These are phyloP conservation scores for Diplodia seriata DNA, from an alignment of 2,329 filamentous ascomycete genomes.

Conservation along the genomic window DNA sequence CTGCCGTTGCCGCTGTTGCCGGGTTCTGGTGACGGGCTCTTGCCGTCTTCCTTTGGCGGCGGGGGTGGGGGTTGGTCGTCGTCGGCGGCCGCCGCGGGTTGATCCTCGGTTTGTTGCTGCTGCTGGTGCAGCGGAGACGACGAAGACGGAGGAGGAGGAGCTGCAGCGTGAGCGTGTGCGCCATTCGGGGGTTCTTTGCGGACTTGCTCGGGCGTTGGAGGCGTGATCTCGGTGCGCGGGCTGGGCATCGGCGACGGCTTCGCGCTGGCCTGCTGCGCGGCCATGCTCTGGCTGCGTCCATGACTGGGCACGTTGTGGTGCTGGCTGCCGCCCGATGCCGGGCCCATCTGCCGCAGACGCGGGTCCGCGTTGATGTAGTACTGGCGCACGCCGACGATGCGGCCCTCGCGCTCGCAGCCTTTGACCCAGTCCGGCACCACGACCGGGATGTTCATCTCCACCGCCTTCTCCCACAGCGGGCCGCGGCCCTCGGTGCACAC, in stretches of 20 bases:
- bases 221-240: slow-evolving; percentile 58
- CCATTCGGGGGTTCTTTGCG: slow-evolving; percentile 36
- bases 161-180: slow-evolving; percentile 36
- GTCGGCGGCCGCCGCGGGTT: background rate
- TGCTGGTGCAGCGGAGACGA: background rate
- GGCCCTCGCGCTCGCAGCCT: slow-evolving; percentile 90
- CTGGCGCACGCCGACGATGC: slow-evolving; percentile 91
- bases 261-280: background rate
- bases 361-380: slow-evolving; percentile 93
- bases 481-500: slow-evolving; percentile 94
- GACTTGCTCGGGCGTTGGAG: slow-evolving; percentile 56
- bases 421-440: slow-evolving; percentile 97
- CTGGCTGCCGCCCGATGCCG: slow-evolving; percentile 38
- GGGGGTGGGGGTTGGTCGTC: slow-evolving; percentile 41
- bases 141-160: background rate
- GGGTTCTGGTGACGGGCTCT: slow-evolving; percentile 37
- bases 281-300: slow-evolving; percentile 38
- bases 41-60: slow-evolving; percentile 45
- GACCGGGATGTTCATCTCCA: slow-evolving; percentile 97
- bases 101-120: background rate
- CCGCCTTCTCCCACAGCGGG: slow-evolving; percentile 91
- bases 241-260: slow-evolving; percentile 47
- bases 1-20: background rate
- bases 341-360: slow-evolving; percentile 62
- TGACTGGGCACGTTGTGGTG: slow-evolving; percentile 36